Evolutionary conservation across 495 filamentous ascomycete genomes (phyloP), one percentile per base, ranked within the genome.

Genomic region (Penicillium paxilli): DNA sequence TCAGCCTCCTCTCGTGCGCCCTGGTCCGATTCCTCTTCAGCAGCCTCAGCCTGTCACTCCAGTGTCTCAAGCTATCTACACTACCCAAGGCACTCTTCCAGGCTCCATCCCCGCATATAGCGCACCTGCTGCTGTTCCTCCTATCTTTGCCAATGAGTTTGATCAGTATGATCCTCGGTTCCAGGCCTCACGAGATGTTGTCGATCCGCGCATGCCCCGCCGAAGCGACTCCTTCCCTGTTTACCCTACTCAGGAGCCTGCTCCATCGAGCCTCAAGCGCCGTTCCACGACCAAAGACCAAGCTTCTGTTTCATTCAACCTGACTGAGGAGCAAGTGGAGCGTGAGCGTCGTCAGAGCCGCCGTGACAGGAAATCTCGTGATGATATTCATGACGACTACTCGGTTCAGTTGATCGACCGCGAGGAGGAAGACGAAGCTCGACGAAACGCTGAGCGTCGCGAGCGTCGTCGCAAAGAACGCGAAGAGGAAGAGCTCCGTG

Each of bases 21-120:
- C 80, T 14, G 78, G 72, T 5, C 69, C 75, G 19, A 77, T 84
- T 38, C 80, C 80, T 9, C 69, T 85, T 5, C 81, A 83, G 50
- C 79, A 83, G 47, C 82, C 82, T 33, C 80, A 83, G 55, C 82
- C 82, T 23, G 67, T 80, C 26, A 73, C 76, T 1, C 80, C 80
- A 5, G 79, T 85, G 25, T 83, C 80, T 21, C 74, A 81, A 56
- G 68, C 75, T 3, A 68, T 85, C 3, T 85, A 81, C 57, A 75
- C 74, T 16, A 70, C 68, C 11, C 73, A 79, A 55, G 67, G 69
- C 24, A 59, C 17, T 4, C 10, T 60, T 6, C 62, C 62, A 7
- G 57, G 67, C 20, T 53, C 73, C 4, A 65, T 68, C 14, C 69
- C 68, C 26, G 66, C 63, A 2, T 71, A 72, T 35, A 75, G 57